A percentile compares a stretch with the other conserved stretches of the same genome.
Evolutionary conservation across 148 eudicot genomes (phyloP).

Genomic region (Vaccinium macrocarpon): DNA sequence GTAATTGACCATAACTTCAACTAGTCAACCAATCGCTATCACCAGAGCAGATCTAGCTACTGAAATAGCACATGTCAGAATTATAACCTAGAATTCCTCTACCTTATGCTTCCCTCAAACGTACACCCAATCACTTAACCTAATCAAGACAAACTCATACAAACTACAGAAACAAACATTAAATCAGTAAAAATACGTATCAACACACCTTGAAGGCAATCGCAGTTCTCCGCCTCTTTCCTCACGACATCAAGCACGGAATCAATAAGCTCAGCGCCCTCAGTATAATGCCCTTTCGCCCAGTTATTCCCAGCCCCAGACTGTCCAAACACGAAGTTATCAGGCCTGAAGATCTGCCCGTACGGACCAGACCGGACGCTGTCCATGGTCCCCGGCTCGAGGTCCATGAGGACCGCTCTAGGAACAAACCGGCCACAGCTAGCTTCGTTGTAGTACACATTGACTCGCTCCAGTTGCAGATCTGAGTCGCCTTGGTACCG

Average conservation of each 20-base stretch:
- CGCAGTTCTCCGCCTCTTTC: constrained; percentile 47
- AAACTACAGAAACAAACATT: no score
- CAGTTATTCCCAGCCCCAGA: constrained; percentile 49
- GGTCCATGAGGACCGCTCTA: constrained; percentile 51
- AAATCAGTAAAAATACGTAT: neutral
- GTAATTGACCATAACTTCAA: no score
- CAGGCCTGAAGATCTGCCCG: constrained; percentile 51
- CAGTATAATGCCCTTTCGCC: constrained; percentile 53
- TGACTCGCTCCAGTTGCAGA: constrained; percentile 40
- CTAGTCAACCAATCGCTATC: neutral
- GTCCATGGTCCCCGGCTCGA: constrained; percentile 58
- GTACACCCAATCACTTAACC: no score
- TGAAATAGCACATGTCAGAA: neutral
- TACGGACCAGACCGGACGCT: constrained; percentile 44
- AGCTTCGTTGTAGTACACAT: constrained; percentile 52
- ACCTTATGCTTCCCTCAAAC: neutral
- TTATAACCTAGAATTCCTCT: neutral
- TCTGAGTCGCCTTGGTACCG: constrained; percentile 38
- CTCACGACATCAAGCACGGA: constrained; percentile 50
- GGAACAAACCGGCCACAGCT: constrained; percentile 51
- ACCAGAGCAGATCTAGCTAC: neutral
- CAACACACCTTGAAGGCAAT: constrained; percentile 38
- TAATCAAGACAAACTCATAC: no score
- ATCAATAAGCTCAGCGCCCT: constrained; percentile 50
- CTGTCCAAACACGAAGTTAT: constrained; percentile 45